These are phyloP conservation scores for Pichia terricola DNA, from an alignment of 1,139 yeast species.

Conservation along the genomic window DNA sequence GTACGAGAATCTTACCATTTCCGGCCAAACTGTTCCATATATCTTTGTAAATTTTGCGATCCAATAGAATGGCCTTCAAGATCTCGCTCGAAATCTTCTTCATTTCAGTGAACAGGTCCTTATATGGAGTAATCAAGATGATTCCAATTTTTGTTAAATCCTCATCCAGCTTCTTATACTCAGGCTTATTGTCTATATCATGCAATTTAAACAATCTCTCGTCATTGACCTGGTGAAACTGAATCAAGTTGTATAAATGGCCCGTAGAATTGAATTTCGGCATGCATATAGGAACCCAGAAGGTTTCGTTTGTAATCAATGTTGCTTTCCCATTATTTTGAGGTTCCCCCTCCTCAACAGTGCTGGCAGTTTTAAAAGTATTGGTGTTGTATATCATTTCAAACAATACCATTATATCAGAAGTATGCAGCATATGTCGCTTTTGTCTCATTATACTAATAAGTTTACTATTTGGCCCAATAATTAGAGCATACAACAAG, in stretches of 20 bases:
- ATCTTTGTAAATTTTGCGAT: slow-evolving; percentile 21
- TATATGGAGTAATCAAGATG: slow-evolving; percentile 72
- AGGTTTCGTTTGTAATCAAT: slow-evolving; percentile 44
- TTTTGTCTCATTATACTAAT: slow-evolving; percentile 55
- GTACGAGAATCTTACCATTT: background rate
- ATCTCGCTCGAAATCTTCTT: slow-evolving; percentile 50
- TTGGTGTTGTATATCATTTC: slow-evolving; percentile 50
- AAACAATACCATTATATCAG: slow-evolving; percentile 55
- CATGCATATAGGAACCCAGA: slow-evolving; percentile 90
- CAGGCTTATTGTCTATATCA: slow-evolving; percentile 9
- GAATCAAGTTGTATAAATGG: slow-evolving; percentile 72
- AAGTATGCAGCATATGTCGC: slow-evolving; percentile 58
- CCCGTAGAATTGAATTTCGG: slow-evolving; percentile 88
- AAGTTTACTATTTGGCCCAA: slow-evolving; percentile 45
- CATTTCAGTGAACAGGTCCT: slow-evolving; percentile 71
- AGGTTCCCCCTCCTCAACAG: background rate
- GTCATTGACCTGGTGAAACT: slow-evolving; percentile 36
- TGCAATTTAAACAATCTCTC: slow-evolving; percentile 22
- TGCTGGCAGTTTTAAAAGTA: slow-evolving; percentile 29
- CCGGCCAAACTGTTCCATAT: slow-evolving; percentile 23
- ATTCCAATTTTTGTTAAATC: slow-evolving; percentile 39
- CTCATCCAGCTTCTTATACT: background rate
- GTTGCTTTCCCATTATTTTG: slow-evolving; percentile 1
- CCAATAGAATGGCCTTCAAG: slow-evolving; percentile 31
- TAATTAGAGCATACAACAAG: slow-evolving; percentile 53